Evolutionary conservation across 148 eudicot genomes (phyloP).

Genomic region (Cornus suecica): DNA sequence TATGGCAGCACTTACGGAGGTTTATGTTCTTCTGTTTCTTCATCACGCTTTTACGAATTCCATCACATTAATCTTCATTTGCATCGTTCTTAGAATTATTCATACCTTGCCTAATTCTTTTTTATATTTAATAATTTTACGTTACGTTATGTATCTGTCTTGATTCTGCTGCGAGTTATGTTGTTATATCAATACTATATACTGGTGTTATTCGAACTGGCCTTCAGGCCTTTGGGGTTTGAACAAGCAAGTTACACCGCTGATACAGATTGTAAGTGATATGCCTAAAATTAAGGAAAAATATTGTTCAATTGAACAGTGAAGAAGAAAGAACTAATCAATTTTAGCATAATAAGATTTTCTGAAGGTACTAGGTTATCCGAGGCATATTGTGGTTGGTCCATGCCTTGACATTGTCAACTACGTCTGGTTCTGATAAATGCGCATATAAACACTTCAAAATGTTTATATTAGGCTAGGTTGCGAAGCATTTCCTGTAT

Average conservation of each 20-base stretch:
- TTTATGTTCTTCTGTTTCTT: slow-evolving; percentile 16
- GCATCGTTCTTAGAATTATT: background rate
- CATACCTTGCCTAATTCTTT: background rate
- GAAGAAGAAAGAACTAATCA: no score
- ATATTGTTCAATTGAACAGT: background rate
- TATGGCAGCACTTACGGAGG: slow-evolving; percentile 63
- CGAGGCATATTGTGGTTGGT: no score
- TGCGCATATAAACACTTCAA: no score
- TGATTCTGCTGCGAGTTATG: background rate
- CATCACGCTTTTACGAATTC: background rate
- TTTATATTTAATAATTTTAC: no score
- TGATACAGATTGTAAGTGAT: background rate
- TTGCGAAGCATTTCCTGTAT: no score
- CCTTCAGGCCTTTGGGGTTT: background rate
- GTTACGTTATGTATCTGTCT: background rate
- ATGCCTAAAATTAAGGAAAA: background rate
- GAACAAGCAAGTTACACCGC: background rate
- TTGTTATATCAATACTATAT: background rate
- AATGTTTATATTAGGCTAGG: no score
- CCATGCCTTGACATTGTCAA: no score
- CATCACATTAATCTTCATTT: background rate
- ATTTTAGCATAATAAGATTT: no score
- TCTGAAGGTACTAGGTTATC: no score
- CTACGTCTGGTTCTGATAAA: no score
- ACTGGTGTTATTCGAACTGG: background rate